Evolutionary conservation across 2,329 filamentous ascomycete genomes (phyloP).

Genomic region (Clonostachys chloroleuca): DNA sequence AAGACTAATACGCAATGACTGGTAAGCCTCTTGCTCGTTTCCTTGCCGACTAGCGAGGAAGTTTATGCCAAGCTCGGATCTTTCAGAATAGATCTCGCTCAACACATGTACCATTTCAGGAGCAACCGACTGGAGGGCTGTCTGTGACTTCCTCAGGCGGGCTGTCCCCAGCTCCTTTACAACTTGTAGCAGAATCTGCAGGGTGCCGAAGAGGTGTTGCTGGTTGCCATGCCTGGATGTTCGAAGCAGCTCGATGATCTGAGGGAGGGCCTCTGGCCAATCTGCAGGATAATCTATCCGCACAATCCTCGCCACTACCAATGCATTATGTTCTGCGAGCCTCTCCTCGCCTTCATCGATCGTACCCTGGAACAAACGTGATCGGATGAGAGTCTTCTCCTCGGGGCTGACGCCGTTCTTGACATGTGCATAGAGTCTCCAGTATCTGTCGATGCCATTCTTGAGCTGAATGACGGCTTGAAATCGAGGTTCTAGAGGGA

Average conservation of each 20-base stretch:
- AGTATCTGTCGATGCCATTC: slow-evolving; percentile 93
- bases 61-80: slow-evolving; percentile 64
- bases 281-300: slow-evolving; percentile 85
- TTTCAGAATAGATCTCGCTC: slow-evolving; percentile 71
- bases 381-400: slow-evolving; percentile 75
- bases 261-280: slow-evolving; percentile 65
- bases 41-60: slow-evolving; percentile 54
- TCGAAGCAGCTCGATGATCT: slow-evolving; percentile 62
- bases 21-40: slow-evolving; percentile 52
- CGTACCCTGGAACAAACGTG: slow-evolving; percentile 70
- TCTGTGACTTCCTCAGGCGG: slow-evolving; percentile 68
- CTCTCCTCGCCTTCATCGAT: slow-evolving; percentile 71
- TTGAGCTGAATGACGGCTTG: slow-evolving; percentile 92
- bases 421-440: slow-evolving; percentile 58
- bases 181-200: slow-evolving; percentile 77
- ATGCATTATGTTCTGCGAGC: slow-evolving; percentile 81
- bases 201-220: slow-evolving; percentile 63
- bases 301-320: slow-evolving; percentile 83
- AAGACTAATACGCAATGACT: slow-evolving; percentile 73
- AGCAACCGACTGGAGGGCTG: slow-evolving; percentile 70
- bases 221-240: slow-evolving; percentile 45
- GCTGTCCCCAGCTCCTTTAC: slow-evolving; percentile 88
- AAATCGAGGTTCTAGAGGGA: slow-evolving; percentile 77
- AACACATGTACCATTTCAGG: slow-evolving; percentile 83
- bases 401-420: slow-evolving; percentile 66